A percentile compares a stretch with the other conserved stretches of the same genome.
These are phyloP conservation scores for Pholiota conissans DNA, from an alignment of 768 basidiomycete species.

Conservation along the genomic window DNA sequence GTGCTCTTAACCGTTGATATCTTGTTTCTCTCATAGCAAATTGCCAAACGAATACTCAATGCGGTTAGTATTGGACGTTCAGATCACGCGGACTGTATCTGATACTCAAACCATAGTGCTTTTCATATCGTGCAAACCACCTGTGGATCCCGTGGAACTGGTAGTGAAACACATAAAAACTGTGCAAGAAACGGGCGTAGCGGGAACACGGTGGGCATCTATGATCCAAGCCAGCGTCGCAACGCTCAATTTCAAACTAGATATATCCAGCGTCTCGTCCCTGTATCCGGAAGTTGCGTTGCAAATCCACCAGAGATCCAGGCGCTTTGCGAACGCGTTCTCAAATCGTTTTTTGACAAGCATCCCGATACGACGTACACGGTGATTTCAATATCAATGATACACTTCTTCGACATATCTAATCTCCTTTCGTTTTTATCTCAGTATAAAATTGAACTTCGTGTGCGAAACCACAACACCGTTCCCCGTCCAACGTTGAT, in stretches of 20 bases:
- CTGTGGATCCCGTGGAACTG: constrained; percentile 74
- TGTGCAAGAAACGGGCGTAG: constrained; percentile 60
- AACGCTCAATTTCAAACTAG: constrained; percentile 33
- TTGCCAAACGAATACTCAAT: constrained; percentile 78
- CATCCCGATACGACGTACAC: constrained; percentile 45
- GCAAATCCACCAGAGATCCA: constrained; percentile 74
- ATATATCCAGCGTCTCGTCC: constrained; percentile 69
- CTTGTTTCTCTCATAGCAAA: constrained; percentile 47
- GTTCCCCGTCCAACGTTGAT: constrained; percentile 60
- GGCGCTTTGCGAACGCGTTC: constrained; percentile 53
- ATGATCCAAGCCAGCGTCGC: background rate
- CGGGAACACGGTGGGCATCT: constrained; percentile 57
- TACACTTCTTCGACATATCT: background rate
- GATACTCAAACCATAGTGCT: constrained; percentile 47
- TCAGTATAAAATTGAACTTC: constrained; percentile 82
- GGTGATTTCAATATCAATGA: constrained; percentile 31
- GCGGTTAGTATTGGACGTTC: constrained; percentile 46
- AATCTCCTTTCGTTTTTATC: background rate
- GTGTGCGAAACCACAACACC: constrained; percentile 75
- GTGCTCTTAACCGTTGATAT: too few species aligned
- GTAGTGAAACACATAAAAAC: constrained; percentile 63
- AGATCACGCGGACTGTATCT: background rate
- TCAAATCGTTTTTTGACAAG: constrained; percentile 52
- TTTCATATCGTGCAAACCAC: constrained; percentile 78
- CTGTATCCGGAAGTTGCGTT: constrained; percentile 64